Base-by-base conservation (phyloP, 176 grass and related monocot genomes). In the Zoysia pacifica region DNA sequence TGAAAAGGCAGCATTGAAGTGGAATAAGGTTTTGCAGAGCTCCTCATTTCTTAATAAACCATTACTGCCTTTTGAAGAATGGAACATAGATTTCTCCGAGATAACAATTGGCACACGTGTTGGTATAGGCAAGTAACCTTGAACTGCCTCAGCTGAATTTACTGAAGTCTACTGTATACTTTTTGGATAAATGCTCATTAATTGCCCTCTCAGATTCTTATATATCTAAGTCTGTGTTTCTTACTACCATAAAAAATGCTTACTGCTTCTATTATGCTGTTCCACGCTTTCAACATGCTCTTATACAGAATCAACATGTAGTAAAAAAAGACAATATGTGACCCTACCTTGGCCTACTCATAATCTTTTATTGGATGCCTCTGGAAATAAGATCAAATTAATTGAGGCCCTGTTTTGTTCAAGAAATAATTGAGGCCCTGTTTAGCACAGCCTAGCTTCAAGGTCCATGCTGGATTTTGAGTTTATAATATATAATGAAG, bases 11-110 rank as follows among this genome's bases (percentile, higher is more conserved):
- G 88, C 89, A 37, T 93, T 84, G 70, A 80, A 82, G 42, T 99
- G 97, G 97, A 95, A 95, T 74, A 82, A 80, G 68, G 93, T 99
- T 73, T 90, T 99, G 84, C 81, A 91, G 61, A 89, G 86, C 19
- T 95, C 90, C 62, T 82, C 90, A 50, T 99, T 93, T 90, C 86
- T 87, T 71, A 91, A 91, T 70, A 99, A 86, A 54, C 93, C 97
- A 81, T 81, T 95, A 58, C 78, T 95, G 73, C 97, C 93, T 63
- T 99, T 99, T 84, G 90, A 99, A 83, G 97, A 99, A 85, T 99
- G 97, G 93, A 93, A 91, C 69, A 93, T 99, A 86, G 93, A 96
- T 89, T 99, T 96, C 79, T 91, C 90, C 35, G 97, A 99, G 82
- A 79, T 96, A 78, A 99, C 93, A 75, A 93, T 93, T 91, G 97